phyloP scores from a whole-genome alignment of 768 basidiomycete genomes.

The Amanita pallidorosea region DNA sequence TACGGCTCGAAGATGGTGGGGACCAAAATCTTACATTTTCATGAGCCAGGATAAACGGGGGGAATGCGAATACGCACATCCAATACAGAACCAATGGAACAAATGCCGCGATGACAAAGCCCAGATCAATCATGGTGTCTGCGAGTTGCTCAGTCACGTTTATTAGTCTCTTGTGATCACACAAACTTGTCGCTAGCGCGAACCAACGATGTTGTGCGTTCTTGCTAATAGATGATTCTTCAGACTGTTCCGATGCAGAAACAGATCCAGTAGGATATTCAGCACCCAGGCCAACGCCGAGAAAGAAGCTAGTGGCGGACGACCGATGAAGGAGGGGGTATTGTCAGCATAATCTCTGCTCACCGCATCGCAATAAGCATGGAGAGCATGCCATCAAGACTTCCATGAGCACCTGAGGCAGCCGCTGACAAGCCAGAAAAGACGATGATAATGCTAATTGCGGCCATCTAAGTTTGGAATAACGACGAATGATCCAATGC shows the following conservation, averaged over 20 bases:
- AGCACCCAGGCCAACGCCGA: constrained; percentile 83
- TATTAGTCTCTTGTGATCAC: background rate
- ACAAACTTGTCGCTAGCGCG: constrained; percentile 74
- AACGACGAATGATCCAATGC: background rate
- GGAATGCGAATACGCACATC: constrained; percentile 45
- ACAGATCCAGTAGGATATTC: constrained; percentile 90
- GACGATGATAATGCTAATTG: constrained; percentile 73
- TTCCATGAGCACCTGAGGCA: constrained; percentile 67
- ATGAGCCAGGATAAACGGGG: background rate
- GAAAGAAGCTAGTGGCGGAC: constrained; percentile 48
- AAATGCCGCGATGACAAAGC: constrained; percentile 72
- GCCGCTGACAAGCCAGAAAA: constrained; percentile 81
- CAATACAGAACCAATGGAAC: constrained; percentile 80
- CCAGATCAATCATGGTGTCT: constrained; percentile 83
- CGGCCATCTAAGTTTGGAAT: constrained; percentile 47
- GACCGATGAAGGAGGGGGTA: background rate
- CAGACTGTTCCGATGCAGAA: constrained; percentile 83
- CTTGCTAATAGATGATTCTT: constrained; percentile 69
- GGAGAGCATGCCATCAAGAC: constrained; percentile 55
- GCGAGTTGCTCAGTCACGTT: background rate
- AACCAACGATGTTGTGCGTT: constrained; percentile 82
- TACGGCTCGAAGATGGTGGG: constrained; percentile 71
- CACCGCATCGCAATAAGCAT: constrained; percentile 78
- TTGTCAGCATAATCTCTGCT: constrained; percentile 8
- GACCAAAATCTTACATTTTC: constrained; percentile 46